Evolutionary conservation across 1,284 basidiomycete species (phyloP), one percentile per base, ranked within the genome.

Genomic region (Grifola frondosa): DNA sequence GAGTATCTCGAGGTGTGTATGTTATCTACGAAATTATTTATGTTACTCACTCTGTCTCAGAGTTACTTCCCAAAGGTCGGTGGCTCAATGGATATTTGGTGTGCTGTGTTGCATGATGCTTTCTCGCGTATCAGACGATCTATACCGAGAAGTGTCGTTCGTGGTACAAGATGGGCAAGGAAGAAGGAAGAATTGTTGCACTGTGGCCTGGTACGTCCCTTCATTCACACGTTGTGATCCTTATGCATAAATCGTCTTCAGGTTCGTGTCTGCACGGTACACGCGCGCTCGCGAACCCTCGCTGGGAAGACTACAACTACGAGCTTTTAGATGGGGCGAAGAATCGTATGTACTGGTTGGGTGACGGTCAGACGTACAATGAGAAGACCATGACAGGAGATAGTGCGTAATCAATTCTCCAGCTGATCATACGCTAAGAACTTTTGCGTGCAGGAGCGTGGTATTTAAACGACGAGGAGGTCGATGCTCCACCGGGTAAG

Each of bases 271-370:
- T 81, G 13, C 80, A 82, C 42, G 75, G 74, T 2, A 64, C 71
- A 5, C 71, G 66, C 26, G 66, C 74, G 0, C 58, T 84, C 11
- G 61, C 65, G 26, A 52, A 78, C 57, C 81, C 81, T 0, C 74
- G 81, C 4, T 84, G 81, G 81, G 82, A 84, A 49, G 82, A 84
- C 52, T 84, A 69, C 52, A 68, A 72, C 23, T 84, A 79, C 50
- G 75, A 80, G 47, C 60, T 45, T 4, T 57, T 74, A 3, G 73
- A 77, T 36, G 64, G 58, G 3, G 57, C 60, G 13, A 61, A 60
- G 43, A 81, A 80, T 50, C 64, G 75, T 6, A 69, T 81, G 54
- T 68, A 76, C 55, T 84, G 79, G 77, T 64, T 82, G 1, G 80
- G 81, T 1, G 74, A 81, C 43, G 80, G 81, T 11, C 70, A 65